phyloP scores from a whole-genome alignment of 768 basidiomycete species.

The Boletus sensibilis region DNA sequence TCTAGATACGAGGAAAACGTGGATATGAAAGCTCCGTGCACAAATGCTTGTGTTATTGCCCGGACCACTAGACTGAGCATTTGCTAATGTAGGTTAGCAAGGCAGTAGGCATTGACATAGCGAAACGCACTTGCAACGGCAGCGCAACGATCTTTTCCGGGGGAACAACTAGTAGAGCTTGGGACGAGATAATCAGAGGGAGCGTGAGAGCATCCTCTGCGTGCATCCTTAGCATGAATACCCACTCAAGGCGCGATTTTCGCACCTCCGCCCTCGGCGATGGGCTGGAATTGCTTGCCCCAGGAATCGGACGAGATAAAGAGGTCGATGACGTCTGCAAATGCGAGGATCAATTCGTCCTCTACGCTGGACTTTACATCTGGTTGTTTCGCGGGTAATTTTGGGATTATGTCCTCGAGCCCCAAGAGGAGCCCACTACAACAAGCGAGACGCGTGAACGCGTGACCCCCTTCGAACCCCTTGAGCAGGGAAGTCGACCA shows the following conservation, averaged over 20 bases:
- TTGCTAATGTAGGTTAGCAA: constrained; percentile 10
- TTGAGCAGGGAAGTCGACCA: constrained; percentile 55
- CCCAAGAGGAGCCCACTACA: constrained; percentile 66
- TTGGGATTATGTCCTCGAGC: constrained; percentile 49
- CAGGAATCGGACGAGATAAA: constrained; percentile 49
- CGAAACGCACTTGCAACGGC: constrained; percentile 48
- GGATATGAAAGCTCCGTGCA: constrained; percentile 53
- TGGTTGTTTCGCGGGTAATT: constrained; percentile 29
- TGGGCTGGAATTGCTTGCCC: constrained; percentile 69
- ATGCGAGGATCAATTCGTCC: constrained; percentile 63
- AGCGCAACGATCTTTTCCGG: constrained; percentile 56
- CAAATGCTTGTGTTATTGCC: constrained; percentile 55
- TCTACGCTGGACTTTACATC: constrained; percentile 49
- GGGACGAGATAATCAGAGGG: constrained; percentile 56
- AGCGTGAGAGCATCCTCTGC: constrained; percentile 44
- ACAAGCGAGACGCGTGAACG: constrained; percentile 59
- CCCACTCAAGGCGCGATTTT: not conserved
- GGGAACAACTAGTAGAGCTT: constrained; percentile 55
- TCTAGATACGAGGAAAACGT: constrained; percentile 38
- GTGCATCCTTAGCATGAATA: constrained; percentile 8
- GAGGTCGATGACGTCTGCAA: constrained; percentile 73
- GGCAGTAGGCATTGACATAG: constrained; percentile 19
- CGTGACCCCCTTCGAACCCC: constrained; percentile 65
- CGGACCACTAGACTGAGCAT: constrained; percentile 39
- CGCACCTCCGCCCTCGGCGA: constrained; percentile 43